A percentile compares a stretch with the other conserved stretches of the same genome.
Evolutionary conservation across 305 asterid genomes (phyloP).

Genomic region (Andrographis paniculata): DNA sequence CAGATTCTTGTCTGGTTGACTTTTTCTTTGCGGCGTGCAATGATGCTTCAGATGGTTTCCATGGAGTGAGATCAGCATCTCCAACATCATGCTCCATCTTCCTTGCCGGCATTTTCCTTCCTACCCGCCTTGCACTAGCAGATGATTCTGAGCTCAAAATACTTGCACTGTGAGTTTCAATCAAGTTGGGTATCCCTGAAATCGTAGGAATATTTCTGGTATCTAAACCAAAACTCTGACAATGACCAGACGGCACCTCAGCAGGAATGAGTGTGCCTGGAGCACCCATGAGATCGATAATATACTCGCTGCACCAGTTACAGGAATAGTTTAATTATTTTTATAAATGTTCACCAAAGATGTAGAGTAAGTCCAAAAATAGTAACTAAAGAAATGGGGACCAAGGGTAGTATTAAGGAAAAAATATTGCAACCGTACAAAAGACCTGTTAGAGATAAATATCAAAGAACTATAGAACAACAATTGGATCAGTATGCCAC

Average conservation of each 20-base stretch:
- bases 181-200: slow-evolving; percentile 29
- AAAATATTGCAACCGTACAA: not conserved
- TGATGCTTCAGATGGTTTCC: slow-evolving; percentile 25
- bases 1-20: slow-evolving; percentile 29
- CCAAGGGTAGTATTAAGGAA: too few species aligned
- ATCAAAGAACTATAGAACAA: too few species aligned
- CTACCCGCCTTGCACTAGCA: slow-evolving; percentile 20
- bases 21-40: slow-evolving; percentile 21
- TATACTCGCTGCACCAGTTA: slow-evolving; percentile 75
- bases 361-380: not conserved
- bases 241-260: slow-evolving; percentile 66
- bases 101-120: slow-evolving; percentile 24
- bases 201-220: slow-evolving; percentile 32
- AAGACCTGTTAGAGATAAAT: too few species aligned
- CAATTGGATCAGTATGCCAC: too few species aligned
- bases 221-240: slow-evolving; percentile 55
- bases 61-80: slow-evolving; percentile 25
- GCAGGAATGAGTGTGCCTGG: slow-evolving; percentile 95
- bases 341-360: slow-evolving; percentile 7
- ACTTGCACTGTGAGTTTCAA: slow-evolving; percentile 22
- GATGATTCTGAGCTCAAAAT: slow-evolving; percentile 32
- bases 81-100: slow-evolving; percentile 35
- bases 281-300: slow-evolving; percentile 98
- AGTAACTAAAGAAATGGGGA: too few species aligned
- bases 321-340: slow-evolving; percentile 16